Conservation (phyloP, 371 early-diverging fungal genomes). For the Mucor indicus region DNA sequence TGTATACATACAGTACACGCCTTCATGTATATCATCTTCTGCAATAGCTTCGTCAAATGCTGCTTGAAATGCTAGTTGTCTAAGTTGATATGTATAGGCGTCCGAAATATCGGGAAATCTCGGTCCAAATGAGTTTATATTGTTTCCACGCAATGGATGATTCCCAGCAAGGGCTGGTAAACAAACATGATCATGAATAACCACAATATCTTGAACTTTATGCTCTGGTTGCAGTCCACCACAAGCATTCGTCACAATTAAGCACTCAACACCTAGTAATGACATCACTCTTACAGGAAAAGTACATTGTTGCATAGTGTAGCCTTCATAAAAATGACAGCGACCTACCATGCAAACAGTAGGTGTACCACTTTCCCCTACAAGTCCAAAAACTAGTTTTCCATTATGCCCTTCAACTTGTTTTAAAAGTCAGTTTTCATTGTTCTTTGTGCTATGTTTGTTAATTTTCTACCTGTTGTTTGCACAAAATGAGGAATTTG, state of each 20-base stretch:
- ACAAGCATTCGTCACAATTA: slow-evolving; percentile 92
- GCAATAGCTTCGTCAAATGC: slow-evolving; percentile 55
- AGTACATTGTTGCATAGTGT: slow-evolving; percentile 70
- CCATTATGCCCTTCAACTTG: slow-evolving; percentile 92
- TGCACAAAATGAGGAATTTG: slow-evolving; percentile 85
- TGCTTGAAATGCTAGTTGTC: slow-evolving; percentile 63
- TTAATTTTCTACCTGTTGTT: slow-evolving; percentile 68
- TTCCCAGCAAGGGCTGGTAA: slow-evolving; percentile 82
- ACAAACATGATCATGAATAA: slow-evolving; percentile 87
- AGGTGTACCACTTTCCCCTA: slow-evolving; percentile 66
- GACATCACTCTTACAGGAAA: slow-evolving; percentile 89
- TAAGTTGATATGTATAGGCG: slow-evolving; percentile 83
- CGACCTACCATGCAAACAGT: slow-evolving; percentile 87
- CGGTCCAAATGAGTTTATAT: slow-evolving; percentile 79
- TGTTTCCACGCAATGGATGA: slow-evolving; percentile 85
- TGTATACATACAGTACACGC: slow-evolving; percentile 82
- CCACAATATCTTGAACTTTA: slow-evolving; percentile 86
- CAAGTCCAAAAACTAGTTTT: slow-evolving; percentile 86
- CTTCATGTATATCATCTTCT: slow-evolving; percentile 65
- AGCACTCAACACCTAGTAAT: slow-evolving; percentile 73
- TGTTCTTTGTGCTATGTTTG: not conserved
- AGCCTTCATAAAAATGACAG: slow-evolving; percentile 89
- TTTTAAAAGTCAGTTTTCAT: not conserved
- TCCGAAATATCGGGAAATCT: slow-evolving; percentile 90
- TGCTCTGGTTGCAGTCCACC: slow-evolving; percentile 81